Percentiles rank a stretch among this genome's conserved stretches.
These are phyloP conservation scores for Jacaranda copaia DNA, from an alignment of 257 asterid species.

Conservation along the genomic window DNA sequence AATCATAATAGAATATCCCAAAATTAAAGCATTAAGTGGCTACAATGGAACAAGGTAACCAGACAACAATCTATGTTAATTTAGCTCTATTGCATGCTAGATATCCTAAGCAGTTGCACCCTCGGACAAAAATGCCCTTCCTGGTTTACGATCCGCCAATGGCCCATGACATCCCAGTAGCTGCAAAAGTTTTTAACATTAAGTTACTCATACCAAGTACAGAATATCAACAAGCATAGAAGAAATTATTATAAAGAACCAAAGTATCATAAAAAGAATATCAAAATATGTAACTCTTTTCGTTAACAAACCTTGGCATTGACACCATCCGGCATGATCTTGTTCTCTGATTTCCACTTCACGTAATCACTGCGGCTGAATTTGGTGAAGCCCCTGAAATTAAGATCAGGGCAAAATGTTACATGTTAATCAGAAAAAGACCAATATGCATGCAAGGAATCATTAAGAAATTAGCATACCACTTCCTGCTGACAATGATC, in stretches of 20 bases:
- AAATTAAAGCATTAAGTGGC: background rate
- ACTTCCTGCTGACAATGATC: slow-evolving; percentile 91
- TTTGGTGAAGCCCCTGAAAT: slow-evolving; percentile 79
- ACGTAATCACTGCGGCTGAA: slow-evolving; percentile 67
- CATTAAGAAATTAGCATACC: slow-evolving; percentile 45
- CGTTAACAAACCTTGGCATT: slow-evolving; percentile 66
- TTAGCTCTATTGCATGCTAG: background rate
- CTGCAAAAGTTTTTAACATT: slow-evolving; percentile 48
- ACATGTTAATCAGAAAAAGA: background rate
- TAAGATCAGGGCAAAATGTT: background rate
- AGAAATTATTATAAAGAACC: too few species aligned
- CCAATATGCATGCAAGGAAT: background rate
- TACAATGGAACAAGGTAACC: background rate
- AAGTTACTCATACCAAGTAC: too few species aligned
- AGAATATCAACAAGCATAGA: too few species aligned
- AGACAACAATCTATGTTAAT: background rate
- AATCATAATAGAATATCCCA: background rate
- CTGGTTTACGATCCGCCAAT: slow-evolving; percentile 59
- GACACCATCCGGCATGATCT: slow-evolving; percentile 72
- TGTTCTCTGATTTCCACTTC: slow-evolving; percentile 75
- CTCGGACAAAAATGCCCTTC: slow-evolving; percentile 53
- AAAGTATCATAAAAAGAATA: too few species aligned
- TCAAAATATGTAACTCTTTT: too few species aligned
- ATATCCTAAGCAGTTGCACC: slow-evolving; percentile 40
- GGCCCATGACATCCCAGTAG: slow-evolving; percentile 65